These are phyloP conservation scores for Fusarium nelsonii DNA, from an alignment of 2,329 filamentous ascomycete species.

Conservation along the genomic window DNA sequence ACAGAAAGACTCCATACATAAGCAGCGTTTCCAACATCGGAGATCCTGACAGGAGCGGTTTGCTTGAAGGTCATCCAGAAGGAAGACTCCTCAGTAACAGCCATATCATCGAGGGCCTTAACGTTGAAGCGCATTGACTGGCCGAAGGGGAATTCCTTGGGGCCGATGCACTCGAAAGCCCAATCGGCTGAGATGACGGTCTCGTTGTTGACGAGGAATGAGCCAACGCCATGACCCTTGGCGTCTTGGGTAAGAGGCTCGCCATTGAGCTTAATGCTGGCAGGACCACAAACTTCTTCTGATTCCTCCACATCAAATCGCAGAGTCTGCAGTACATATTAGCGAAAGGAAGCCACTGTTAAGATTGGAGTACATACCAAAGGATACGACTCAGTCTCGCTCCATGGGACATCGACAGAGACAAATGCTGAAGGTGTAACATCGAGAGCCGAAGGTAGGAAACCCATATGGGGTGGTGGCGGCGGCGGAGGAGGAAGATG, in stretches of 20 bases:
- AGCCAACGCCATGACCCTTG: constrained; percentile 57
- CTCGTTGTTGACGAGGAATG: constrained; percentile 55
- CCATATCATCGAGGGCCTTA: constrained; percentile 57
- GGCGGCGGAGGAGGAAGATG: constrained; percentile 27
- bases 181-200: constrained; percentile 59
- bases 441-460: constrained; percentile 33
- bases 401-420: constrained; percentile 38
- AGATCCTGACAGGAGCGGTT: constrained; percentile 57
- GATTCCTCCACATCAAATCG: constrained; percentile 61
- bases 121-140: constrained; percentile 61
- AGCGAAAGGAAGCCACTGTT: neutral
- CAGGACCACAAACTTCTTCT: constrained; percentile 59
- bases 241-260: constrained; percentile 56
- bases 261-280: constrained; percentile 62
- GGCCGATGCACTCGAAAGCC: constrained; percentile 60
- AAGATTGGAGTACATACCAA: constrained; percentile 40
- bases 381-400: constrained; percentile 29
- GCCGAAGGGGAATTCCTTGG: constrained; percentile 55
- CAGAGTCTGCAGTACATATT: constrained; percentile 50
- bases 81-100: constrained; percentile 53
- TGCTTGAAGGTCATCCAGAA: constrained; percentile 63
- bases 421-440: constrained; percentile 40
- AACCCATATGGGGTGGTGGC: constrained; percentile 33
- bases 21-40: constrained; percentile 57
- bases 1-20: constrained; percentile 43